Evolutionary conservation across 2,329 filamentous ascomycete species (phyloP).

Genomic region (Aciculosporium take): DNA sequence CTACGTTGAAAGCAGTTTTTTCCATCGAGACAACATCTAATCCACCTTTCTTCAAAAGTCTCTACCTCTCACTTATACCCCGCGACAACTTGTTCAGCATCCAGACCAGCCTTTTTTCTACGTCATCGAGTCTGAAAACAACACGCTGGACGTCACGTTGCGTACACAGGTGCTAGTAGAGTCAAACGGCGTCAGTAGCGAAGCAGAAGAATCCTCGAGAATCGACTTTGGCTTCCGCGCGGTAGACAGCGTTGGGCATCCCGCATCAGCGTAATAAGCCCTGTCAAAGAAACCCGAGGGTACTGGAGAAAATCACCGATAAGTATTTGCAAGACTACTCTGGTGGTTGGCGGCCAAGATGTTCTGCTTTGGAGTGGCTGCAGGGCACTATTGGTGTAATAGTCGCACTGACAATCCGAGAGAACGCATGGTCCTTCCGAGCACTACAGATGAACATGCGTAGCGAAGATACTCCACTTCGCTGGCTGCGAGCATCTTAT

Average conservation of each 20-base stretch:
- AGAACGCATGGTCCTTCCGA: slow-evolving; percentile 97
- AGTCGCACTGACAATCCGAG: slow-evolving; percentile 77
- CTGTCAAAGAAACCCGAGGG: slow-evolving; percentile 49
- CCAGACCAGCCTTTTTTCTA: slow-evolving; percentile 84
- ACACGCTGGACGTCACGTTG: slow-evolving; percentile 64
- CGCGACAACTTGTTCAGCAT: slow-evolving; percentile 73
- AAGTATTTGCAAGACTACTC: slow-evolving; percentile 72
- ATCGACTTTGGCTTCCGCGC: slow-evolving; percentile 82
- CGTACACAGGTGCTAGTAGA: slow-evolving; percentile 59
- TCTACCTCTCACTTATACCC: slow-evolving; percentile 78
- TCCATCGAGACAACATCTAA: slow-evolving; percentile 72
- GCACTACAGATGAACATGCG: slow-evolving; percentile 78
- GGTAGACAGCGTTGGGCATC: slow-evolving; percentile 85
- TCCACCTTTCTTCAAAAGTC: slow-evolving; percentile 78
- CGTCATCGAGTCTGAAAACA: slow-evolving; percentile 85
- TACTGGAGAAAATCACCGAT: slow-evolving; percentile 68
- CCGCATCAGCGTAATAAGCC: slow-evolving; percentile 88
- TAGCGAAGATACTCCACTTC: slow-evolving; percentile 70
- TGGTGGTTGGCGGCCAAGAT: slow-evolving; percentile 84
- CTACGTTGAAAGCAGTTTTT: slow-evolving; percentile 76
- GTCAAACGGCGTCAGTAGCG: slow-evolving; percentile 54
- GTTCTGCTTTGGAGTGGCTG: slow-evolving; percentile 85
- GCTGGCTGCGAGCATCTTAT: slow-evolving; percentile 90
- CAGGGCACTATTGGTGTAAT: slow-evolving; percentile 90
- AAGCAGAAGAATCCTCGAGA: slow-evolving; percentile 52